Evolutionary conservation across 2,329 filamentous ascomycete genomes (phyloP), one percentile per base, ranked within the genome.

Genomic region (Colletotrichum acutatum): DNA sequence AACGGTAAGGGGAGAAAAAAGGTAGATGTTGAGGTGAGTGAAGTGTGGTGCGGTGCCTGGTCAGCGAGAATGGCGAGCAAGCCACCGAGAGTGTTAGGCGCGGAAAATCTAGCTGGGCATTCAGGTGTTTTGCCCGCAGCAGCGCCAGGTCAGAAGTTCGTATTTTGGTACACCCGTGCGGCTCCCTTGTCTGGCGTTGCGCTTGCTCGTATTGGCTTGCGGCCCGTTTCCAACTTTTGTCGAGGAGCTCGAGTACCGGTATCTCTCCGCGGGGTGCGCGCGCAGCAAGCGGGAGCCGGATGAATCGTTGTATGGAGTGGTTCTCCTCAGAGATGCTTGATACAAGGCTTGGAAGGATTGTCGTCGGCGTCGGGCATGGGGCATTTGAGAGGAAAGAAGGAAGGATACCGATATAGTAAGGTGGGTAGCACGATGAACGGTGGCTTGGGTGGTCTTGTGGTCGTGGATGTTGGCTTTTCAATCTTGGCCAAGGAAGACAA

Each of bases 381-480:
- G 30, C 14, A 61, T 14, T 19, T 14, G 16, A 52, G 53, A 59
- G 32, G 42, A 19, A 24, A 37, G 63, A 34, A 69, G 53, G 11
- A 46, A 54, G 19, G 59, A 11, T 49, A 42, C 28, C 5, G 54
- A 16, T 56, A 42, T 26, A 42, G 56, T 61, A 49, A n/a, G n/a
- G 46, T 37, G 26, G 46, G 32, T 59, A 26, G 58, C 66, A 65
- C 53, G 54, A 60, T 60, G 37, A 32, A 57, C 30, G 34, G 60
- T 72, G 70, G 71, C 64, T 70, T 71, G 56, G 63, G 62, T 67
- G 28, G 77, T 77, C 68, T 74, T 78, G 7, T 74, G 54, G 14
- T 53, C 32, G 49, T 49, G 8, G 49, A n/a, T 16, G 19, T 49
- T 46, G 19, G 46, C n/a, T 52, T 19, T 59, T 54, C 28, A 32